Conservation (phyloP, 805 yeast species). For the Starmerella riodocensis region DNA sequence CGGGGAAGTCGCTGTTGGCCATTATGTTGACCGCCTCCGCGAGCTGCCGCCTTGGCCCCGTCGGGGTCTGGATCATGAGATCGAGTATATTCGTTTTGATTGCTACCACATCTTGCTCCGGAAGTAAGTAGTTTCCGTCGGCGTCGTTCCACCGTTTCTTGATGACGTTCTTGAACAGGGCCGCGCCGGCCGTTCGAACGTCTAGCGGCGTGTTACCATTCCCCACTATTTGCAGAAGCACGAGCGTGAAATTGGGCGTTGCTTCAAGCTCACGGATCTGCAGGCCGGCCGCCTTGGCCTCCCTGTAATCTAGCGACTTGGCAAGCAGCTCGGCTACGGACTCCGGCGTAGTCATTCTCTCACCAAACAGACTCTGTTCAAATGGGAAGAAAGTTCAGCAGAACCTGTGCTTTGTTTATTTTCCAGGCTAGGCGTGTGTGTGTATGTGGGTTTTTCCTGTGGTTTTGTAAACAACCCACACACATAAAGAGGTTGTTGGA, state of each 20-base stretch:
- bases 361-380: too few relatives aligned
- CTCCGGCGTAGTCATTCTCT: slow-evolving; percentile 9
- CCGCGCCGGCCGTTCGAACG: slow-evolving; percentile 72
- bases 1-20: slow-evolving; percentile 94
- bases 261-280: slow-evolving; percentile 49
- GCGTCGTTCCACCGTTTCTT: slow-evolving; percentile 83
- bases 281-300: slow-evolving; percentile 36
- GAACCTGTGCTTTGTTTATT: neutral
- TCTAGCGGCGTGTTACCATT: slow-evolving; percentile 39
- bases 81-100: slow-evolving; percentile 68
- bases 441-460: too few relatives aligned
- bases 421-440: too few relatives aligned
- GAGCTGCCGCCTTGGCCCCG: slow-evolving; percentile 63
- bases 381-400: neutral
- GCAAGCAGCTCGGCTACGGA: slow-evolving; percentile 24
- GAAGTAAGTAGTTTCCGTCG: slow-evolving; percentile 61
- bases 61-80: slow-evolving; percentile 72
- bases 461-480: slow-evolving; percentile 4
- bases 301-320: slow-evolving; percentile 21
- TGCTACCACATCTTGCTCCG: slow-evolving; percentile 45
- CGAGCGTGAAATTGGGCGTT: slow-evolving; percentile 61
- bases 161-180: slow-evolving; percentile 79
- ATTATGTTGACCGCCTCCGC: slow-evolving; percentile 88
- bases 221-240: slow-evolving; percentile 66
- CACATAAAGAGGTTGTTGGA: too few relatives aligned